Evolutionary conservation across 2,329 filamentous ascomycete genomes (phyloP), one percentile per base, ranked within the genome.

Genomic region (Incumbomyces delicatus): DNA sequence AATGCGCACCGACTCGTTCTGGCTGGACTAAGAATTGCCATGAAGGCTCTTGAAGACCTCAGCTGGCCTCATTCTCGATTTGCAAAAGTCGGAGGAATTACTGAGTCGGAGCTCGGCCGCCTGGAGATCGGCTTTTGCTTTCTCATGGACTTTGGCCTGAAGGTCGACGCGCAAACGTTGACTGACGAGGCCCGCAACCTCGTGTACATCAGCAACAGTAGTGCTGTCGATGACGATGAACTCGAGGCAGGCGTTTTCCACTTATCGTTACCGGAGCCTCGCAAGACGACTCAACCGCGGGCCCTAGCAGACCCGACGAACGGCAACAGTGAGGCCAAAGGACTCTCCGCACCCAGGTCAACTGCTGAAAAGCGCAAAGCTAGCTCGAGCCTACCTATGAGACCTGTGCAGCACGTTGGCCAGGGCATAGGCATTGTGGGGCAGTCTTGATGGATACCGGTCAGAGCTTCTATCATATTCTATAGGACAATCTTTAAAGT

Each of bases 41-140:
- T 89, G 77, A 98, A 96, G 68, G 86, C 87, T 0, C 70, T 95
- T n/a, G 90, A 98, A 64, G 90, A 96, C 63, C 75, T 90, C 45
- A 85, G 83, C 56, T 95, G 94, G 67, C 79, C 86, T 7, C 90
- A 95, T 66, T 75, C 75, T 50, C 83, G 87, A 46, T 81, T 95
- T 54, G 82, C 90, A 14, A 84, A 82, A 54, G 89, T 96, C 1
- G 90, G 92, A 35, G 90, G 90, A 14, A 87, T 96, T 13, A 86
- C 79, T 59, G 84, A 86, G 61, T 70, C 72, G 14, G 88, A 96
- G 66, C 74, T 98, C 43, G 84, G 85, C 34, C 76, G 85, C 50
- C 69, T 96, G 35, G 92, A 96, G 70, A 85, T 96, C 51, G 88
- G 84, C 58, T 90, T 90, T 61, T 89, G 85, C 66, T 90, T 88